These are phyloP conservation scores for Globisporangium paddicum DNA, from an alignment of 352 stramenopile species.

Conservation along the genomic window DNA sequence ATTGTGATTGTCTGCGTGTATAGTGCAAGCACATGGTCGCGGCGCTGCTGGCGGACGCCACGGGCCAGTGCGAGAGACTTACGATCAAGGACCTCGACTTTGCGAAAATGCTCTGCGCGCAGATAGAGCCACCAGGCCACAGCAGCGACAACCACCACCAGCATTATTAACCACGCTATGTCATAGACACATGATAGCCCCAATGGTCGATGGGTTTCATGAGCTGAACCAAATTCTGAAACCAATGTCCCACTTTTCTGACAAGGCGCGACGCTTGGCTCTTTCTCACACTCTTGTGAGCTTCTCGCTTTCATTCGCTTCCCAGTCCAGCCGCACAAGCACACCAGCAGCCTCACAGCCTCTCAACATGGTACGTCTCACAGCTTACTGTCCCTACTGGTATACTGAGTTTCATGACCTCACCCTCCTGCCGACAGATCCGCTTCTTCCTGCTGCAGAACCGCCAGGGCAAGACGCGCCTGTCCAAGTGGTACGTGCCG, in stretches of 20 bases:
- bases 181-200: not conserved
- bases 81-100: slow-evolving; percentile 53
- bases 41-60: slow-evolving; percentile 50
- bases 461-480: slow-evolving; percentile 97
- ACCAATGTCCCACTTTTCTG: not conserved
- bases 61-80: slow-evolving; percentile 35
- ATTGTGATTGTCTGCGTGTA: not conserved
- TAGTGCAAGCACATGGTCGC: slow-evolving; percentile 78
- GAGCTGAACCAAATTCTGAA: slow-evolving; percentile 6
- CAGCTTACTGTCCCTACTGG: no score
- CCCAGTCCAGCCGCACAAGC: not conserved
- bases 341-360: not conserved
- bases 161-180: not conserved
- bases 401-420: no score
- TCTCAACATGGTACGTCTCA: not conserved
- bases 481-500: slow-evolving; percentile 98
- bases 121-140: not conserved
- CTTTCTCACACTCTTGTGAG: not conserved
- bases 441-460: slow-evolving; percentile 99
- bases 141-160: not conserved
- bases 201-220: slow-evolving; percentile 1
- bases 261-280: slow-evolving; percentile 4
- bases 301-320: not conserved
- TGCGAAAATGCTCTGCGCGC: slow-evolving; percentile 56
- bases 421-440: slow-evolving; percentile 50